Evolutionary conservation across 805 yeast species (phyloP), one percentile per base, ranked within the genome.

Genomic region (Ogataea methanolica): DNA sequence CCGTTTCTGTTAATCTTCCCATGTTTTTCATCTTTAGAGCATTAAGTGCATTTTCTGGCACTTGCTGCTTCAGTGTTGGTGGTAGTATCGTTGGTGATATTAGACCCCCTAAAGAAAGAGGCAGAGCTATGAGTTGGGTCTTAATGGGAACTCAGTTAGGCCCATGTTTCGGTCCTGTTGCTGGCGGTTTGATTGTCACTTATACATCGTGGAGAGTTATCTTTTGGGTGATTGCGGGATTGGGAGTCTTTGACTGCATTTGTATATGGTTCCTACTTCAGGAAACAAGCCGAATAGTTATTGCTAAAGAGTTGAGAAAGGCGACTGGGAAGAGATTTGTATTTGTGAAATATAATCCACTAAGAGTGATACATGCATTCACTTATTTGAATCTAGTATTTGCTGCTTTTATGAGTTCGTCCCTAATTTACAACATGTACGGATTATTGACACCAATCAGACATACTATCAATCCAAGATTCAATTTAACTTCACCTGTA

Each of bases 1-100:
- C 79, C 0, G 68, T 73, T 2, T 73, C 82, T 1, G 75, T 66
- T 31, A 72, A 80, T 52, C 56, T 80, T 38, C 75, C 79, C 4
- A 78, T 76, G 80, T 79, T 78, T 58, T 76, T 70, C 44, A 65
- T 79, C 0, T 78, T 78, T 50, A 61, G 85, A 55, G 69, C 75
- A 4, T 44, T 72, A 12, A 65, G 75, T n/a, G 83, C 80, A 0
- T 54, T 80, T 9, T 73, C 75, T 55, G 84, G 83, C 5, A 77
- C 83, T 1, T 70, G 80, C 0, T 78, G 78, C 49, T 78, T 79
- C 61, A 65, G 77, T 36, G 67, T 78, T 29, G 83, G 82, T 3
- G 81, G 80, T 4, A 68, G 70, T 17, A 66, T 78, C 11, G 64
- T 79, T 14, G 76, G 78, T 17, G 85, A 79, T 57, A 68, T 78